phyloP scores from a whole-genome alignment of 2,329 filamentous ascomycete genomes.

The Scedosporium apiospermum region DNA sequence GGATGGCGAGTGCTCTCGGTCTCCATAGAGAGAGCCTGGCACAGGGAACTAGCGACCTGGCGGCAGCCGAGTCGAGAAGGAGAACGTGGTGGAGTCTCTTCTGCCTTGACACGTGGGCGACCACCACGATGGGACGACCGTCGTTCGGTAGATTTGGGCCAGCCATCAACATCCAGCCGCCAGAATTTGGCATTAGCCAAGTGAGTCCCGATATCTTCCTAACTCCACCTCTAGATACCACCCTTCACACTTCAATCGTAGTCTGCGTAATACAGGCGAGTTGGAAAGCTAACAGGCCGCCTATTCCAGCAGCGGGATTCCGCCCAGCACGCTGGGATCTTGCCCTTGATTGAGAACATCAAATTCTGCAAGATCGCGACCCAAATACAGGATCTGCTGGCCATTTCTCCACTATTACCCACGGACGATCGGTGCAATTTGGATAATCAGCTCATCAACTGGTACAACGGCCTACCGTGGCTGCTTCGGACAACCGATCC shows the following conservation, averaged over 20 bases:
- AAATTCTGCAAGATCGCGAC: constrained; percentile 74
- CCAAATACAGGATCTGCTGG: constrained; percentile 65
- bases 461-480: constrained; percentile 63
- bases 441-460: constrained; percentile 59
- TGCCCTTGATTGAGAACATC: constrained; percentile 67
- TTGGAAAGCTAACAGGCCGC: background rate
- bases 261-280: background rate
- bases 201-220: constrained; percentile 9
- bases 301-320: constrained; percentile 30
- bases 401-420: constrained; percentile 58
- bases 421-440: constrained; percentile 56
- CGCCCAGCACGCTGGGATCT: constrained; percentile 52
- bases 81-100: constrained; percentile 70
- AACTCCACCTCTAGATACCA: background rate
- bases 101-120: constrained; percentile 66
- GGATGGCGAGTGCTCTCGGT: constrained; percentile 66
- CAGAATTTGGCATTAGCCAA: constrained; percentile 41
- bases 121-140: constrained; percentile 60
- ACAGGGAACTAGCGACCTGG: constrained; percentile 33
- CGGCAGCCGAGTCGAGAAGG: constrained; percentile 50
- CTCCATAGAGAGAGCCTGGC: constrained; percentile 54
- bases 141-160: constrained; percentile 59
- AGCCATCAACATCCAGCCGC: constrained; percentile 56
- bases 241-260: background rate
- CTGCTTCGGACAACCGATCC: constrained; percentile 54